A percentile compares a stretch with the other conserved stretches of the same genome.
phyloP scores from a whole-genome alignment of 2,329 filamentous ascomycete genomes.

The Aureobasidium namibiae region DNA sequence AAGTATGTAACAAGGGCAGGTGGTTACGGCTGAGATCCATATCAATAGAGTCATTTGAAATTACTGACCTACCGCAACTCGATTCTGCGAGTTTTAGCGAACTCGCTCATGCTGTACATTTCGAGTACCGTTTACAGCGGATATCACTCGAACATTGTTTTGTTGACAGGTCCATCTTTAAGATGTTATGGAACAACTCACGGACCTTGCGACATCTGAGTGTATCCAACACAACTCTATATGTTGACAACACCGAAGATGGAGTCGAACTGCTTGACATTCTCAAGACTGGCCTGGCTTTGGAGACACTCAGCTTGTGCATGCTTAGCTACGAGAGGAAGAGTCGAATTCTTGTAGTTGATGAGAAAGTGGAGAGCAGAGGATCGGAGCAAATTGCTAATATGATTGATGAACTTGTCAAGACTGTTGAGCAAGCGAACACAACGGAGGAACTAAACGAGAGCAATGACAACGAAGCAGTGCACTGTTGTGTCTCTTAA shows the following conservation, averaged over 20 bases:
- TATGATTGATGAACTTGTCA: neutral
- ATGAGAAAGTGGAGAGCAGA: neutral
- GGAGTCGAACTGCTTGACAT: neutral
- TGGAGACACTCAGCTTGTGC: neutral
- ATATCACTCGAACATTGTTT: neutral
- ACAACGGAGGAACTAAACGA: neutral
- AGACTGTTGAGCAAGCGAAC: neutral
- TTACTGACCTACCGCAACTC: neutral
- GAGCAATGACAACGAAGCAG: neutral
- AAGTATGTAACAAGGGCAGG: neutral
- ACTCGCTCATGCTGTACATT: neutral
- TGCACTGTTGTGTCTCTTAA: too few relatives aligned
- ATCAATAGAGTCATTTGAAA: neutral
- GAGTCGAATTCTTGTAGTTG: neutral
- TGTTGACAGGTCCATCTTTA: neutral
- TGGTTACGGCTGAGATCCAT: neutral
- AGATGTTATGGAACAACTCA: neutral
- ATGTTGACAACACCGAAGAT: neutral
- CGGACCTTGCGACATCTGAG: neutral
- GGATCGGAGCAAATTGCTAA: neutral
- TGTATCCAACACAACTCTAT: neutral
- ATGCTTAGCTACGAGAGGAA: neutral
- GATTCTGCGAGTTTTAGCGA: neutral
- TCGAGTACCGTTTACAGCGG: neutral
- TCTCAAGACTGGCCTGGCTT: neutral